phyloP scores from a whole-genome alignment of 2,329 filamentous ascomycete genomes.

The Lachnellula arida region DNA sequence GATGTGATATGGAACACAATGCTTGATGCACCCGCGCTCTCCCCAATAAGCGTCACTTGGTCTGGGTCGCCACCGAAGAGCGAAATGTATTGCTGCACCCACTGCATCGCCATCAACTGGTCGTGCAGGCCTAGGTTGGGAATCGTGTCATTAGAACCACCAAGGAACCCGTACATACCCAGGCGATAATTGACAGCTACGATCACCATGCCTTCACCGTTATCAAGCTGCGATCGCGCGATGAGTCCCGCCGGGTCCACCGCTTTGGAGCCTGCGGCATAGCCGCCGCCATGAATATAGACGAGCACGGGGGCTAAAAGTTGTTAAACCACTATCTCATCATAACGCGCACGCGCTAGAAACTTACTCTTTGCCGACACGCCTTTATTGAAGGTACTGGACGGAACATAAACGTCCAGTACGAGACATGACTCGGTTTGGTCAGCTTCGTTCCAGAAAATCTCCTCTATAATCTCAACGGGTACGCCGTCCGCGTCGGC shows the following conservation, averaged over 20 bases:
- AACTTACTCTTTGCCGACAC: not conserved
- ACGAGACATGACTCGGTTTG: conserved; percentile 43
- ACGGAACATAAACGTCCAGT: conserved; percentile 43
- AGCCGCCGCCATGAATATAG: conserved; percentile 47
- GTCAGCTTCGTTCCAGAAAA: not conserved
- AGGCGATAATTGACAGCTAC: conserved; percentile 33
- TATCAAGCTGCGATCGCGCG: conserved; percentile 21
- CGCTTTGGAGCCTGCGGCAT: conserved; percentile 37
- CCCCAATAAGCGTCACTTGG: conserved; percentile 46
- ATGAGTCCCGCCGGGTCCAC: conserved; percentile 39
- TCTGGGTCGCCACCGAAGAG: conserved; percentile 50
- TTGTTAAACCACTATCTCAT: not conserved
- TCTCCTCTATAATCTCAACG: not conserved
- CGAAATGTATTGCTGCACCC: conserved; percentile 50
- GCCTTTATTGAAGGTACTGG: conserved; percentile 32
- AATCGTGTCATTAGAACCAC: conserved; percentile 36
- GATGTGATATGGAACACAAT: conserved; percentile 53
- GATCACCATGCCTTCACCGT: conserved; percentile 34
- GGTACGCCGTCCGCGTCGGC: not conserved
- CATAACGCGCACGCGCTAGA: not conserved
- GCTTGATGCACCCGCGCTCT: conserved; percentile 48
- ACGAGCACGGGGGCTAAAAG: conserved; percentile 38
- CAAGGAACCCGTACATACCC: conserved; percentile 33
- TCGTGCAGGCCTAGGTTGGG: conserved; percentile 49
- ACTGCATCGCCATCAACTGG: conserved; percentile 52